Evolutionary conservation across 1,284 basidiomycete species (phyloP).

Genomic region (Puccinia novopanici): DNA sequence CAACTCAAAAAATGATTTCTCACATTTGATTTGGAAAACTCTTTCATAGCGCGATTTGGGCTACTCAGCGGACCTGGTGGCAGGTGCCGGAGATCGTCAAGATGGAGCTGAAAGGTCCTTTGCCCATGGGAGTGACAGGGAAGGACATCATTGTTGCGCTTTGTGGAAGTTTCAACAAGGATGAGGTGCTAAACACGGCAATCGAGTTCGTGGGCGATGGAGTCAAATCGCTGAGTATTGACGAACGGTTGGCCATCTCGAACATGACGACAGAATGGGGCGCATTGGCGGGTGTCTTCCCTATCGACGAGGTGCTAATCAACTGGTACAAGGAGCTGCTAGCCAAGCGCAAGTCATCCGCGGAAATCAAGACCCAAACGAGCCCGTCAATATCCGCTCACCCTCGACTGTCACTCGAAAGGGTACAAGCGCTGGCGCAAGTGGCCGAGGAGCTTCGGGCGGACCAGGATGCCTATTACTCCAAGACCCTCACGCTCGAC

Average conservation of each 20-base stretch:
- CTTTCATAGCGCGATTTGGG: constrained; percentile 80
- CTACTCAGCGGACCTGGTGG: constrained; percentile 99
- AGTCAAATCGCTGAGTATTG: constrained; percentile 75
- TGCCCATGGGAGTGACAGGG: constrained; percentile 87
- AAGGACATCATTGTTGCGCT: constrained; percentile 98
- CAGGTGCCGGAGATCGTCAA: constrained; percentile 96
- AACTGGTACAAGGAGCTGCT: constrained; percentile 85
- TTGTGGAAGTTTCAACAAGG: constrained; percentile 93
- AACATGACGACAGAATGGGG: constrained; percentile 99
- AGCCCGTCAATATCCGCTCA: constrained; percentile 69
- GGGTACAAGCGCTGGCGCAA: constrained; percentile 68
- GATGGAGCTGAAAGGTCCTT: constrained; percentile 81
- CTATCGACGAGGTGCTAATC: constrained; percentile 78
- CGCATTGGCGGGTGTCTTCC: constrained; percentile 91
- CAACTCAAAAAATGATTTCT: constrained; percentile 59
- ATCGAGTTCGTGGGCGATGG: constrained; percentile 97
- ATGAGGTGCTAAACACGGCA: constrained; percentile 96
- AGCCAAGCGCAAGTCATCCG: constrained; percentile 74
- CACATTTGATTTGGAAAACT: neutral
- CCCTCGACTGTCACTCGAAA: constrained; percentile 77
- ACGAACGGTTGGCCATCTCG: constrained; percentile 90
- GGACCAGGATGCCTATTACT: constrained; percentile 78
- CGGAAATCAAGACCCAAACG: constrained; percentile 66
- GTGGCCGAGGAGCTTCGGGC: constrained; percentile 67
- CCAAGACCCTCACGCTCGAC: constrained; percentile 86